These are phyloP conservation scores for Aspergillus candidus DNA, from an alignment of 2,329 filamentous ascomycete species.

Conservation along the genomic window DNA sequence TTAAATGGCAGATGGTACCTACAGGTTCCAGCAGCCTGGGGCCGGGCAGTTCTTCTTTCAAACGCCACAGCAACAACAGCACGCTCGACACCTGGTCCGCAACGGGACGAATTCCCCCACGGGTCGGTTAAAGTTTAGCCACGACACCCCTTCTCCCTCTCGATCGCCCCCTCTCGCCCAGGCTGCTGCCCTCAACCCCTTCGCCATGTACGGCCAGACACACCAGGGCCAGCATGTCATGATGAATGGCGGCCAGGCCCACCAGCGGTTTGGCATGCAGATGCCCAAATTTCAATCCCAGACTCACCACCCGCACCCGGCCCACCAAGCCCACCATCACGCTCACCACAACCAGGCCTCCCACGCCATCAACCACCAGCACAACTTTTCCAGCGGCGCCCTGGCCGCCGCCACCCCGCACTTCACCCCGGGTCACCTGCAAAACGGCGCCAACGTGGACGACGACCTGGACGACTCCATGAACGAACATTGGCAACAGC, in stretches of 20 bases:
- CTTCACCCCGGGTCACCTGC: conserved; percentile 53
- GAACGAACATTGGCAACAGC: conserved; percentile 77
- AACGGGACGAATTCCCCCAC: conserved; percentile 43
- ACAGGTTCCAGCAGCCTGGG: conserved; percentile 50
- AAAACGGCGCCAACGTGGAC: conserved; percentile 54
- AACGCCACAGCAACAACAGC: conserved; percentile 39
- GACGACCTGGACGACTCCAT: conserved; percentile 53
- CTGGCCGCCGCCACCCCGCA: conserved; percentile 48
- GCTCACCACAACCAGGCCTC: conserved; percentile 38
- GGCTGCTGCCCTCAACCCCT: conserved; percentile 38
- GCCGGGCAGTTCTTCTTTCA: conserved; percentile 46
- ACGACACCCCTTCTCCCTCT: conserved; percentile 45
- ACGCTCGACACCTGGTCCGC: conserved; percentile 40
- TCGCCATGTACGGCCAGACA: conserved; percentile 44
- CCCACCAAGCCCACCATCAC: conserved; percentile 40
- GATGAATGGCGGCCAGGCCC: conserved; percentile 45
- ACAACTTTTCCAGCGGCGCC: conserved; percentile 44
- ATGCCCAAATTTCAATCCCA: conserved; percentile 45
- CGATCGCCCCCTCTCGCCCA: conserved; percentile 42
- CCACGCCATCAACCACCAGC: conserved; percentile 44
- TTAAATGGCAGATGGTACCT: conserved; percentile 52
- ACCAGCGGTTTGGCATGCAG: conserved; percentile 46
- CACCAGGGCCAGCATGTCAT: conserved; percentile 46
- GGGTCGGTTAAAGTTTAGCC: conserved; percentile 40
- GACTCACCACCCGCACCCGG: conserved; percentile 40